A percentile compares a stretch with the other conserved stretches of the same genome.
These are phyloP conservation scores for Spergularia bocconei DNA, from an alignment of 148 eudicot species.

Conservation along the genomic window DNA sequence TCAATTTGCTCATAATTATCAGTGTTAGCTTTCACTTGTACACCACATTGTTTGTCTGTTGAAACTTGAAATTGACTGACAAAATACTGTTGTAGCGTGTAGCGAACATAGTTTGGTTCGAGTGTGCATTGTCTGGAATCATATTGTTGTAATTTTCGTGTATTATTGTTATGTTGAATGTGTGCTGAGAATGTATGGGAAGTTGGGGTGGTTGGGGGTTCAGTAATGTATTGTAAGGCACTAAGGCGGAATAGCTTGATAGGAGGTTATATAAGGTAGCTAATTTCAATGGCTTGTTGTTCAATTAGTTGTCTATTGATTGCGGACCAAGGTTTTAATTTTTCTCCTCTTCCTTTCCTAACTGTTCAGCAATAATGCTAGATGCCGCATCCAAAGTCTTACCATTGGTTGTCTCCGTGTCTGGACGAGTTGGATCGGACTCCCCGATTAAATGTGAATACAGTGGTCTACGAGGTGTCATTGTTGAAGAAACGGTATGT, in stretches of 20 bases:
- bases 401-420: conserved; percentile 81
- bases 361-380: conserved; percentile 64
- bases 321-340: conserved; percentile 3
- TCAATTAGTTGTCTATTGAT: neutral
- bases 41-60: too few species aligned
- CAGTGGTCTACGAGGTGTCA: conserved; percentile 90
- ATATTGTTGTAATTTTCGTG: neutral
- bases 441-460: conserved; percentile 78
- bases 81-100: neutral
- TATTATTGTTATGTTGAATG: neutral
- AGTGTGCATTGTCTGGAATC: neutral
- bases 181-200: neutral
- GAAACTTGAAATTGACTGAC: neutral
- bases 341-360: conserved; percentile 9
- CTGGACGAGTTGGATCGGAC: conserved; percentile 96
- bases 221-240: neutral
- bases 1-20: neutral
- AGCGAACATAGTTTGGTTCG: too few species aligned
- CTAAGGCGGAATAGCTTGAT: neutral
- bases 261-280: neutral
- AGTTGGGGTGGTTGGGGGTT: neutral
- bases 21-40: neutral
- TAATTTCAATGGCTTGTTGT: neutral
- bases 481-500: conserved; percentile 86
- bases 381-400: conserved; percentile 77